A percentile compares a stretch with the other conserved stretches of the same genome.
phyloP scores from a whole-genome alignment of 129 eudicot genomes.

The Flaveria brownii region DNA sequence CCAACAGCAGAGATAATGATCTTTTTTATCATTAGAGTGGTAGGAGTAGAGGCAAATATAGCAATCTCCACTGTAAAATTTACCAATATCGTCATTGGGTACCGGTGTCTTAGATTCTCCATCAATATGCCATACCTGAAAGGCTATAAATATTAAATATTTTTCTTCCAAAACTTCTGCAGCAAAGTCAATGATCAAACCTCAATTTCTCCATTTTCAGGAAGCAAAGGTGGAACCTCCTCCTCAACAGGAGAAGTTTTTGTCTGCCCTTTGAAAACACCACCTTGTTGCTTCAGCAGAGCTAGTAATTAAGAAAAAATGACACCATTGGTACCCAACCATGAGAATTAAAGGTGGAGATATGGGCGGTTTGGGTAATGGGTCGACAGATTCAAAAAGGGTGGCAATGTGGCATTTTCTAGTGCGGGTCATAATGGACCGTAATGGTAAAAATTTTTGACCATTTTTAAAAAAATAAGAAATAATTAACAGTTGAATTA shows the following conservation, averaged over 20 bases:
- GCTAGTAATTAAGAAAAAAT: conserved; percentile 49
- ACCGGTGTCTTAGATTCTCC: conserved; percentile 74
- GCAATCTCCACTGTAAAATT: conserved; percentile 98
- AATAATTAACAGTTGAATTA: neutral
- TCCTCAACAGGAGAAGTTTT: conserved; percentile 77
- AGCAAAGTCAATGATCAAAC: conserved; percentile 37
- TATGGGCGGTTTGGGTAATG: conserved; percentile 12
- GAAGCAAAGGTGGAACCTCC: conserved; percentile 92
- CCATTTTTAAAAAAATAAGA: neutral
- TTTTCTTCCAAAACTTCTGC: conserved; percentile 2
- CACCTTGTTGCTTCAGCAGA: conserved; percentile 98
- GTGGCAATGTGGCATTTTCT: neutral
- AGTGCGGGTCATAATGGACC: neutral
- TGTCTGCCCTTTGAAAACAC: conserved; percentile 58
- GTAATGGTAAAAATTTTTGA: neutral
- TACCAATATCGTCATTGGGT: conserved; percentile 72
- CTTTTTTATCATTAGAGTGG: conserved; percentile 79
- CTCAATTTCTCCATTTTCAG: conserved; percentile 84
- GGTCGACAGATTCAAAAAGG: neutral
- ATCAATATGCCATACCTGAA: conserved; percentile 88
- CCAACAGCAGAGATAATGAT: conserved; percentile 87
- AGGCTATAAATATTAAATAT: conserved; percentile 7
- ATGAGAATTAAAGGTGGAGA: conserved; percentile 4
- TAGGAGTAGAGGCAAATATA: conserved; percentile 80
- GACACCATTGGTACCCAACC: conserved; percentile 8